Evolutionary conservation across 2,329 filamentous ascomycete species (phyloP), one percentile per base, ranked within the genome.

Genomic region (Arthrobotrys musiformis): DNA sequence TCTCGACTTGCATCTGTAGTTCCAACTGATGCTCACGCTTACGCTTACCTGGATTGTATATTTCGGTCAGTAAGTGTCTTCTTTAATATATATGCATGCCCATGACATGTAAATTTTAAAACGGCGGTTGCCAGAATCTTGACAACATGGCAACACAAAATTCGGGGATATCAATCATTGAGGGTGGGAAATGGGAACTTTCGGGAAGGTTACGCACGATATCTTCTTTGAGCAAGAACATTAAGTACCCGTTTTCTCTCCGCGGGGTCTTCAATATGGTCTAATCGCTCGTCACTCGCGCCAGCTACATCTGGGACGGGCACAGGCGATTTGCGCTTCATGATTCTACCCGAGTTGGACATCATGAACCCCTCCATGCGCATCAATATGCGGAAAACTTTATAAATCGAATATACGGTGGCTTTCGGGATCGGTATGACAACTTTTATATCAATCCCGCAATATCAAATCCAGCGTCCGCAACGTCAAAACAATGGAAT

Each of bases 1-100:
- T 77, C 26, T 77, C 66, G 15, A 77, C 42, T 67, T 77, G 66
- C 66, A 77, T 64, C n/a, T 77, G 66, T 11, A 77, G 37, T 33
- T 77, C 73, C 6, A 77, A 42, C 24, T 77, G 73, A n/a, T 70
- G 73, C 37, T 77, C 73, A 24, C 73, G 60, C 73, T 77, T 77
- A 67, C 73, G 63, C 19, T 63, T 68, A n/a, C 73, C 73, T 77
- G 40, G 13, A 24, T 48, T 24, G 11, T n/a, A 54, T 2, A 40
- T 17, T 13, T 4, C 40, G 40, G 28, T 73, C 37, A 66, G 44
- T 44, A 73, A 24, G 22, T n/a, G n/a, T n/a, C n/a, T n/a, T n/a
- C 24, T 8, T 48, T 9, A n/a, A 28, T 56, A n/a, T n/a, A 19
- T 9, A 33, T 33, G 30, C 30, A 33, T 33, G 5, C 13, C 8